Percentiles rank a stretch among this genome's conserved stretches.
These are phyloP conservation scores for Crucihimalaya himalaica DNA, from an alignment of 345 rosid genomes.

Conservation along the genomic window DNA sequence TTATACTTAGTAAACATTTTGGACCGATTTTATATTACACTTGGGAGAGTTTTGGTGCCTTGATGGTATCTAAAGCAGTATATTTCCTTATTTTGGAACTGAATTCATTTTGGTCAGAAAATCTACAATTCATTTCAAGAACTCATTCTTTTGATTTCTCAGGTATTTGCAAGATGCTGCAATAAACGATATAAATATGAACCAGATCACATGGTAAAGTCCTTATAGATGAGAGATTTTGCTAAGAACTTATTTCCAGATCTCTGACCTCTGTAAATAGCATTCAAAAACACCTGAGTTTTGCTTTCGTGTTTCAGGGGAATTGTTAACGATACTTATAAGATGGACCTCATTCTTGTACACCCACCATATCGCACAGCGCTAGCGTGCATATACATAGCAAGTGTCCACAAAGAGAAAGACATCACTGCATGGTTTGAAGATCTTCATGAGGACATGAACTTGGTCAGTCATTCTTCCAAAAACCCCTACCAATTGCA, in stretches of 20 bases:
- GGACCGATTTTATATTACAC: not conserved
- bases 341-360: conserved; percentile 88
- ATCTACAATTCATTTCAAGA: not conserved
- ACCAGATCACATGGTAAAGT: conserved; percentile 74
- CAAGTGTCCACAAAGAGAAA: conserved; percentile 70
- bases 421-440: conserved; percentile 92
- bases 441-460: conserved; percentile 90
- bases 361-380: conserved; percentile 91
- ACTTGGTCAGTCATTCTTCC: conserved; percentile 61
- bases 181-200: conserved; percentile 63
- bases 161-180: conserved; percentile 86
- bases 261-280: not conserved
- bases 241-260: not conserved
- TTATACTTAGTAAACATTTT: too few relatives aligned
- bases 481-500: not conserved
- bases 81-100: not conserved
- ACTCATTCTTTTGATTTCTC: conserved; percentile 18
- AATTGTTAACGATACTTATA: conserved; percentile 87
- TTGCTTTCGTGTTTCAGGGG: conserved; percentile 54
- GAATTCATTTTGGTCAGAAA: not conserved
- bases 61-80: not conserved
- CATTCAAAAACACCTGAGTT: not conserved
- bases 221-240: not conserved
- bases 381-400: conserved; percentile 83
- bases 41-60: not conserved